Evolutionary conservation across 306 rosid genomes (phyloP).

Genomic region (Dicorynia guianensis): DNA sequence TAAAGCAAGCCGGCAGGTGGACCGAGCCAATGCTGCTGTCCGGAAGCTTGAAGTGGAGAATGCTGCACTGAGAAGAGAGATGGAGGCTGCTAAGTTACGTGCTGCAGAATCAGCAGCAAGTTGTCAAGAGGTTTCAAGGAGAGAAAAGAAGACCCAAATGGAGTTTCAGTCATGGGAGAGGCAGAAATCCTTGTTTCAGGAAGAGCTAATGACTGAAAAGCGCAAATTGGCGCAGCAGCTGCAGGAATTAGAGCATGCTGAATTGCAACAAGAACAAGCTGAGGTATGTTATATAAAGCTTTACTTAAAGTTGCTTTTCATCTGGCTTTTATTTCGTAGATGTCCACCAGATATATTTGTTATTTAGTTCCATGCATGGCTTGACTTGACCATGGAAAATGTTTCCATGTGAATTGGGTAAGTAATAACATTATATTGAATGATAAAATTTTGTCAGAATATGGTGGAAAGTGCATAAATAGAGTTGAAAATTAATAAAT

Average conservation of each 20-base stretch:
- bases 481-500: too few species aligned
- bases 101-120: constrained; percentile 83
- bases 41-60: constrained; percentile 84
- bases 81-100: constrained; percentile 77
- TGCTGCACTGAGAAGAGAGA: constrained; percentile 71
- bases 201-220: constrained; percentile 69
- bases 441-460: background rate
- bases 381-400: constrained; percentile 3
- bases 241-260: constrained; percentile 71
- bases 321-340: constrained; percentile 19
- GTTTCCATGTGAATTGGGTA: constrained; percentile 31
- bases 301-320: constrained; percentile 18
- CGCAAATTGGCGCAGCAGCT: constrained; percentile 59
- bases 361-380: constrained; percentile 25
- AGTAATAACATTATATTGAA: constrained; percentile 14
- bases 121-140: constrained; percentile 78
- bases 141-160: constrained; percentile 74
- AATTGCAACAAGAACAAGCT: constrained; percentile 60
- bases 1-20: constrained; percentile 89
- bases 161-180: constrained; percentile 83
- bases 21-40: constrained; percentile 79
- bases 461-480: too few species aligned
- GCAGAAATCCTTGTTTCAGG: constrained; percentile 72
- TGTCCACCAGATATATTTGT: constrained; percentile 9
- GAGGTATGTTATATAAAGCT: constrained; percentile 68